Base-by-base conservation (phyloP, 2,329 filamentous ascomycete genomes). In the Madurella fahalii region DNA sequence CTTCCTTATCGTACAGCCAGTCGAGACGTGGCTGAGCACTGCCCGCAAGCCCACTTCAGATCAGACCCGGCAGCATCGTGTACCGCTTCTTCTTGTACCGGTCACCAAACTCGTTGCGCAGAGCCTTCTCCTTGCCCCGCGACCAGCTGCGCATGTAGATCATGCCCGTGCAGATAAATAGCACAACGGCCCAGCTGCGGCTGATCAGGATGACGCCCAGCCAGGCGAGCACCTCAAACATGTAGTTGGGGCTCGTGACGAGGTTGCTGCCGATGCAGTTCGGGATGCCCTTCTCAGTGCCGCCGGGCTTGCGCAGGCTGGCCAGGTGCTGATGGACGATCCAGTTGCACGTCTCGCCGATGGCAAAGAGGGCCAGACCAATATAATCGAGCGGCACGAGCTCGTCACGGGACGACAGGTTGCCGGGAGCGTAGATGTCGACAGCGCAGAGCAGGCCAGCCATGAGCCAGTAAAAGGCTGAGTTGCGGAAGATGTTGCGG, bases 181-280 rank as follows among this genome's bases (percentile, higher is more conserved):
- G 63, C 15, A 84, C 76, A 0, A 94, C 89, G 48, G 85, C 82
- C 77, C 87, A 87, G 73, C 86, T 92, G 65, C 89, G 86, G 64
- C 85, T 91, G 51, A 93, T 81, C 42, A 95, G 69, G 63, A 88
- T 86, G 52, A 97, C 79, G 25, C 91, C 92, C 31, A 89, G 64
- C 94, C 94, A 99, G 0, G 92, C 84, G 39, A 95, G 71, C 7
- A 89, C 79, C 74, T 99, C 94, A 64, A 95, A 97, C 77, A 95
- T 83, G 77, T 99, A 99, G 76, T 99, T 99, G 41, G 94, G 94
- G 75, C 92, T 95, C 12, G 94, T 99, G 50, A 99, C 93, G 37
- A 89, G 74, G 60, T 77, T 78, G 72, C 96, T 97, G 31, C 92
- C 90, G 55, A 93, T 83, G 25, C 94, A 94, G 54, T 77, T 77